Percentiles rank a stretch among this genome's conserved stretches.
Conservation (phyloP, 768 basidiomycete species). For the Amanita rimosa region DNA sequence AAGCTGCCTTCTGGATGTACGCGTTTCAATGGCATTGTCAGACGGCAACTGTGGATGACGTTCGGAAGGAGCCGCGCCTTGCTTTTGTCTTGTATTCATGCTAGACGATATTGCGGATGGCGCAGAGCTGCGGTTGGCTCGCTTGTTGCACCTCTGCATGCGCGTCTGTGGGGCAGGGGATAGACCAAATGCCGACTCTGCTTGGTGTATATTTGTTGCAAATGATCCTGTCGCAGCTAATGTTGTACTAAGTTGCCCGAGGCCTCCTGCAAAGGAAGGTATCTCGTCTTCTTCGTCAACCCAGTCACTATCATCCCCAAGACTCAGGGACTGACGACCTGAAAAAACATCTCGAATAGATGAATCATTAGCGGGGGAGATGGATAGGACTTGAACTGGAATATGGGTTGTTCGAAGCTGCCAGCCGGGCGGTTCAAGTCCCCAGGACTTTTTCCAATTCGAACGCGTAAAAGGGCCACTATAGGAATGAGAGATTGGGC, state of each 20-base stretch:
- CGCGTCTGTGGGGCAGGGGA: constrained; percentile 32
- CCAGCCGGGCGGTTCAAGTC: constrained; percentile 80
- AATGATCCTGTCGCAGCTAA: constrained; percentile 18
- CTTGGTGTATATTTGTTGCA: constrained; percentile 8
- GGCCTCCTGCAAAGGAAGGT: constrained; percentile 61
- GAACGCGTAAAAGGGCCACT: constrained; percentile 44
- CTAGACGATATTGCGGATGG: background rate
- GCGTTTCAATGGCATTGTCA: constrained; percentile 36
- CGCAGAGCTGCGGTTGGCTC: constrained; percentile 19
- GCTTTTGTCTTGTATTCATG: constrained; percentile 10
- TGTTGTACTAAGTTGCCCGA: constrained; percentile 50
- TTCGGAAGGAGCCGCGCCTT: constrained; percentile 36
- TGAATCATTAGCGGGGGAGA: constrained; percentile 42
- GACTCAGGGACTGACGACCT: constrained; percentile 44
- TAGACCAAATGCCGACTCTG: constrained; percentile 20
- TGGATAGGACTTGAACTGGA: constrained; percentile 69
- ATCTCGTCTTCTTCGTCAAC: constrained; percentile 80
- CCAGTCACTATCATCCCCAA: constrained; percentile 81
- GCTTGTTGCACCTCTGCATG: constrained; percentile 23
- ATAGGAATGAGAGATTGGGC: constrained; percentile 32
- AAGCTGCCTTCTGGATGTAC: constrained; percentile 56
- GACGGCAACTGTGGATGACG: constrained; percentile 47
- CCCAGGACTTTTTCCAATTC: constrained; percentile 89
- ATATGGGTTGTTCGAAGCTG: constrained; percentile 54
- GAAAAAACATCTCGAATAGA: constrained; percentile 74